Percentiles rank a stretch among this genome's conserved stretches.
Evolutionary conservation across 306 rosid genomes (phyloP).

Genomic region (Rubus idaeus): DNA sequence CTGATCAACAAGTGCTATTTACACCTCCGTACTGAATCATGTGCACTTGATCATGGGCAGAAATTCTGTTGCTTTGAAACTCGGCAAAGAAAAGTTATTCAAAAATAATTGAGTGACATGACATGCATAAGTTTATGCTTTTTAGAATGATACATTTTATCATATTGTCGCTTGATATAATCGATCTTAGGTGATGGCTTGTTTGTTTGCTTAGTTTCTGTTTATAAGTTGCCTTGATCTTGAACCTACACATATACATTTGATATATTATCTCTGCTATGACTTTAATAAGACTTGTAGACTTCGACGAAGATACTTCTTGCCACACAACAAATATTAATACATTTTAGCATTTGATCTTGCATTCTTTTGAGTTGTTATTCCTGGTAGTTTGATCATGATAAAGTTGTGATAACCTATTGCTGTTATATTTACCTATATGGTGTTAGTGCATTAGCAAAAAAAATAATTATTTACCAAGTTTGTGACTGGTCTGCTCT

Average conservation of each 20-base stretch:
- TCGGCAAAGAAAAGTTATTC: too few species aligned
- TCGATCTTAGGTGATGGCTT: not conserved
- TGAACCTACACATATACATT: not conserved
- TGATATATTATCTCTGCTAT: not conserved
- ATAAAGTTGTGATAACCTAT: not conserved
- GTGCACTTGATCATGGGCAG: not conserved
- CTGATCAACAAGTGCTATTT: not conserved
- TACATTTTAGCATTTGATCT: not conserved
- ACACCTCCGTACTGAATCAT: not conserved
- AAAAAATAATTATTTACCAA: not conserved
- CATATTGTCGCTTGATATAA: not conserved
- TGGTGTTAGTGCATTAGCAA: not conserved
- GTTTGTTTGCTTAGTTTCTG: not conserved
- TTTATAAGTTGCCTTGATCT: not conserved
- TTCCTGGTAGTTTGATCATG: not conserved
- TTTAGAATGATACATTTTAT: not conserved
- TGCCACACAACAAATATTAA: not conserved
- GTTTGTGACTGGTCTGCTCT: not conserved
- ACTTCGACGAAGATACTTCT: not conserved
- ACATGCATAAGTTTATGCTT: not conserved
- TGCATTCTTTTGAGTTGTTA: not conserved
- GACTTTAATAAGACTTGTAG: not conserved
- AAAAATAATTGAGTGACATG: too few species aligned
- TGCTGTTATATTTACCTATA: not conserved
- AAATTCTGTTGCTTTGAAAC: too few species aligned